Base-by-base conservation (phyloP, 768 basidiomycete genomes). In the Suillus lakei region DNA sequence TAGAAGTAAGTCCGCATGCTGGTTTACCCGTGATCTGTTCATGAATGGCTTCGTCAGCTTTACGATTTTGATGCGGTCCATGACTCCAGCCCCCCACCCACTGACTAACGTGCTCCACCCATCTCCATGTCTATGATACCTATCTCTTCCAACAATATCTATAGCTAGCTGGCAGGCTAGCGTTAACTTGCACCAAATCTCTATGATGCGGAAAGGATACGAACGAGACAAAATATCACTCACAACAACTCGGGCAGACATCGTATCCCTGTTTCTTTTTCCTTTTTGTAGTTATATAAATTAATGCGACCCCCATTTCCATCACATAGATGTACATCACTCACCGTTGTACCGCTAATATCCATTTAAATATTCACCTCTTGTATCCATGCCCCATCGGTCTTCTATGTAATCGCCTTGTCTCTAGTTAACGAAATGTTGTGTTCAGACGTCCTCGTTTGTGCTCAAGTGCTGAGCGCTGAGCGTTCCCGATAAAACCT, bases 1-100 rank as follows among this genome's bases (percentile, higher is more conserved):
- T 54, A 43, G 55, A 68, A 66, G 76, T 71, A 43, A 59, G 60
- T 56, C 59, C 66, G 41, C 62, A 51, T 46, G 18, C 15, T 38
- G 39, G 46, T 54, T 23, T 60, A 34, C 4, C 28, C 39, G 60
- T 34, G 60, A 55, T 69, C 66, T 68, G 34, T 72, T 61, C 26
- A 61, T 43, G 59, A 26, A 56, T 26, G 15, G 58, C 41, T 50
- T 32, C 12, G 21, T 60, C 41, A 69, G 68, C 43, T 39, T 64
- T 61, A 34, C 18, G 23, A 26, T 38, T 38, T 36, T 23, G 55
- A 38, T 4, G 16, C 26, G 56, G 26, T 18, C 55, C 16, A 39
- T 58, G 36, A 30, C 30, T 32, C 26, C 26, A 28, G 30, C 23
- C 48, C 58, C 39, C 51, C 48, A 30, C 23, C 12, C 36, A 55